A percentile compares a stretch with the other conserved stretches of the same genome.
These are phyloP conservation scores for Arachis hypogaea DNA, from an alignment of 306 rosid genomes.

Conservation along the genomic window DNA sequence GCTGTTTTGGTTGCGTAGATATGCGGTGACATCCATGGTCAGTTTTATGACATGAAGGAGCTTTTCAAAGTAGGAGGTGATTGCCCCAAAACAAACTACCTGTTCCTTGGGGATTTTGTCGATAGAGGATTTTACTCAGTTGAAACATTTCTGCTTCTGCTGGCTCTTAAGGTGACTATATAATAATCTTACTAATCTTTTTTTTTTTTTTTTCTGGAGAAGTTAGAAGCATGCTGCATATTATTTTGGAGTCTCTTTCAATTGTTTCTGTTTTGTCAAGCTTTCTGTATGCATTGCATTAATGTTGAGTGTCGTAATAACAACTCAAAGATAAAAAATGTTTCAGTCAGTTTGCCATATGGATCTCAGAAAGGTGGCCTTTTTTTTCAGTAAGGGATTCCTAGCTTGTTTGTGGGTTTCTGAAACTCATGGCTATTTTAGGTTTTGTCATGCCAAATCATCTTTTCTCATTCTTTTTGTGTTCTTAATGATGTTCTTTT, in stretches of 20 bases:
- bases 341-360: conserved; percentile 3
- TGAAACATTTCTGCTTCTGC: conserved; percentile 91
- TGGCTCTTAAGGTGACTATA: conserved; percentile 87
- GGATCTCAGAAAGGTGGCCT: conserved; percentile 20
- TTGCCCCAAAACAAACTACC: conserved; percentile 94
- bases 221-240: conserved; percentile 2
- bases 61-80: conserved; percentile 99
- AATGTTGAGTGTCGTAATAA: conserved; percentile 7
- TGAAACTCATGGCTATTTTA: background rate
- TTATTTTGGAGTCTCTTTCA: conserved; percentile 3
- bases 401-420: conserved; percentile 17
- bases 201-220: background rate
- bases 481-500: conserved; percentile 8
- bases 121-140: conserved; percentile 96
- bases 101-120: conserved; percentile 98
- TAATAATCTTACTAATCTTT: background rate
- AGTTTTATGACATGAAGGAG: conserved; percentile 98
- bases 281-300: conserved; percentile 14
- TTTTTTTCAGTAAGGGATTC: background rate
- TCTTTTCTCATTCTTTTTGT: background rate
- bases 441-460: conserved; percentile 9
- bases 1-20: conserved; percentile 55
- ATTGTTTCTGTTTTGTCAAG: background rate
- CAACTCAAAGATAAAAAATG: conserved; percentile 16
- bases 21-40: conserved; percentile 99